phyloP scores from a whole-genome alignment of 495 filamentous ascomycete species.

The Penicillium daleae region DNA sequence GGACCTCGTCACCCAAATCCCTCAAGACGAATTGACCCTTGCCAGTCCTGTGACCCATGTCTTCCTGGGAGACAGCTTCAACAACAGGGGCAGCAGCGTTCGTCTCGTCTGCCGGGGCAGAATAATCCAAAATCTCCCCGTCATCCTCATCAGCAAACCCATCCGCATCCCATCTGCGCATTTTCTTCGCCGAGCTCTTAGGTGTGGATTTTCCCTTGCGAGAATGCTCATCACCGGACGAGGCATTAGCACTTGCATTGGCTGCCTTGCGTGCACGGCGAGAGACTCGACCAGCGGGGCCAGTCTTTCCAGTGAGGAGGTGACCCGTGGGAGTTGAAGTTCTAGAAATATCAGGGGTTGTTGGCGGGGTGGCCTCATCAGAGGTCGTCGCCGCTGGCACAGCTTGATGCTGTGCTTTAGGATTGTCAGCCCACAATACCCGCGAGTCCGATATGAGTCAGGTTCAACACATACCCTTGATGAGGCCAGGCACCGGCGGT shows the following conservation, averaged over 20 bases:
- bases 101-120: conserved; percentile 60
- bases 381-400: conserved; percentile 49
- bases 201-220: conserved; percentile 58
- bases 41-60: conserved; percentile 81
- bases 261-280: conserved; percentile 80
- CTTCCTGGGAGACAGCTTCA: conserved; percentile 73
- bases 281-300: conserved; percentile 74
- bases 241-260: conserved; percentile 65
- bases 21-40: conserved; percentile 94
- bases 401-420: conserved; percentile 52
- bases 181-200: conserved; percentile 71
- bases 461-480: conserved; percentile 45
- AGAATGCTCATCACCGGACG: conserved; percentile 79
- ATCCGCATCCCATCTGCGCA: conserved; percentile 88
- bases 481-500: conserved; percentile 58
- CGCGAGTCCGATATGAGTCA: conserved; percentile 20
- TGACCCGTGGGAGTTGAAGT: conserved; percentile 70
- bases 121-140: conserved; percentile 84
- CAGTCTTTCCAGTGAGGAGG: conserved; percentile 70
- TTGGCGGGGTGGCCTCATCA: conserved; percentile 61
- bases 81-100: conserved; percentile 56
- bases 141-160: conserved; percentile 87
- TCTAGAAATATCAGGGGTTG: conserved; percentile 78
- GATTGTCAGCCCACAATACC: conserved; percentile 36
- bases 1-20: conserved; percentile 91